A percentile compares a stretch with the other conserved stretches of the same genome.
Evolutionary conservation across 345 rosid genomes (phyloP).

Genomic region (Eucalyptus lansdowneana): DNA sequence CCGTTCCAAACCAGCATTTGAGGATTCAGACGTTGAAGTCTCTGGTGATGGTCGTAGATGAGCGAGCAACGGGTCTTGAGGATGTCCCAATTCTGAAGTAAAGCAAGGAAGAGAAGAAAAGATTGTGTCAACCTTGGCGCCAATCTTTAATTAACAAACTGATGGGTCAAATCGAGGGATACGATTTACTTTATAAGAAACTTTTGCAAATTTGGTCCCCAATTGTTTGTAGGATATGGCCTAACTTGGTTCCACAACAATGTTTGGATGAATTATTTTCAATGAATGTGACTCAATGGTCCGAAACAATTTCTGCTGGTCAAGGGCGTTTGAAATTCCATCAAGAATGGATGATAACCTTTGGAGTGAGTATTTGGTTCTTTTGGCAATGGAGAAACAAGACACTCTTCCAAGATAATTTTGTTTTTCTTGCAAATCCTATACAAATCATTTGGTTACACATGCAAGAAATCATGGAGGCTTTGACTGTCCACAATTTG

Average conservation of each 20-base stretch:
- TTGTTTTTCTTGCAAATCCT: neutral
- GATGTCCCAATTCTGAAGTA: neutral
- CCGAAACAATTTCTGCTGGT: no score
- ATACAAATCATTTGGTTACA: neutral
- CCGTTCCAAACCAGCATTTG: neutral
- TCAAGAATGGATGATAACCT: no score
- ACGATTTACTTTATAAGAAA: no score
- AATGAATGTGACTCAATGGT: no score
- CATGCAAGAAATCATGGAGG: neutral
- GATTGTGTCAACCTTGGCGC: neutral
- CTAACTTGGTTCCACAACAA: no score
- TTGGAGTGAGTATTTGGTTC: no score
- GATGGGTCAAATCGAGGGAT: neutral
- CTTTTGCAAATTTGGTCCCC: neutral
- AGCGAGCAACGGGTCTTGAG: neutral
- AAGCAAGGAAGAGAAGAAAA: neutral
- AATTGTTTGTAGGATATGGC: no score
- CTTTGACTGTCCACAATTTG: neutral
- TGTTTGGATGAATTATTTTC: no score
- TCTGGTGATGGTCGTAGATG: neutral
- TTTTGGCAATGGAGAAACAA: no score
- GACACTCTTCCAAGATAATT: no score
- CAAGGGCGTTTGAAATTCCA: no score
- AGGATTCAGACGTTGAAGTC: neutral
- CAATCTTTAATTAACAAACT: neutral